phyloP scores from a whole-genome alignment of 1,284 basidiomycete genomes.

The Hortiboletus rubellus region DNA sequence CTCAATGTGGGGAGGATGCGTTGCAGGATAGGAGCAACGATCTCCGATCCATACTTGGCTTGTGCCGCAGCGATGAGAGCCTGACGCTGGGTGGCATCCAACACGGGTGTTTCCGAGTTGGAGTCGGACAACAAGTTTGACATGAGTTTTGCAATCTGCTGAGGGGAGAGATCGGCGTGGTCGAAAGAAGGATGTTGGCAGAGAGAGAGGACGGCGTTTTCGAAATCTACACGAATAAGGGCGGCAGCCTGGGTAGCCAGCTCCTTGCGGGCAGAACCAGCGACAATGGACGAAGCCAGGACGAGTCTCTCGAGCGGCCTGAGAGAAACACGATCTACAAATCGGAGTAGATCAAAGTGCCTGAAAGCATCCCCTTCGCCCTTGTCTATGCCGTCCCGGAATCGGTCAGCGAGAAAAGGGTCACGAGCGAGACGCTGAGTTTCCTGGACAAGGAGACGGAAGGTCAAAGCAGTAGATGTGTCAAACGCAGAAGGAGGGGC shows the following conservation, averaged over 20 bases:
- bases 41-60: constrained; percentile 68
- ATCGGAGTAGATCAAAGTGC: constrained; percentile 76
- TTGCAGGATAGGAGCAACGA: constrained; percentile 52
- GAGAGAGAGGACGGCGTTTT: constrained; percentile 68
- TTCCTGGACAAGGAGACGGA: constrained; percentile 84
- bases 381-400: constrained; percentile 82
- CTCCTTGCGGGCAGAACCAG: constrained; percentile 68
- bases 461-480: constrained; percentile 69
- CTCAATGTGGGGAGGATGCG: constrained; percentile 57
- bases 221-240: constrained; percentile 73
- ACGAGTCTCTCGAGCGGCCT: constrained; percentile 79
- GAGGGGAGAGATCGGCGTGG: constrained; percentile 72
- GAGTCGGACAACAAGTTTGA: constrained; percentile 74
- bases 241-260: constrained; percentile 64
- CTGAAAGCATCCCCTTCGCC: constrained; percentile 79
- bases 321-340: constrained; percentile 74
- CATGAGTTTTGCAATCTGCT: constrained; percentile 76
- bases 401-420: constrained; percentile 82
- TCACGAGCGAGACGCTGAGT: constrained; percentile 83
- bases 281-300: constrained; percentile 71
- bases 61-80: constrained; percentile 71
- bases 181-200: constrained; percentile 78
- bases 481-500: constrained; percentile 63
- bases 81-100: constrained; percentile 71
- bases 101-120: constrained; percentile 60